A percentile compares a stretch with the other conserved stretches of the same genome.
Evolutionary conservation across 2,329 filamentous ascomycete genomes (phyloP).

Genomic region (Lasiodiplodia citricola): DNA sequence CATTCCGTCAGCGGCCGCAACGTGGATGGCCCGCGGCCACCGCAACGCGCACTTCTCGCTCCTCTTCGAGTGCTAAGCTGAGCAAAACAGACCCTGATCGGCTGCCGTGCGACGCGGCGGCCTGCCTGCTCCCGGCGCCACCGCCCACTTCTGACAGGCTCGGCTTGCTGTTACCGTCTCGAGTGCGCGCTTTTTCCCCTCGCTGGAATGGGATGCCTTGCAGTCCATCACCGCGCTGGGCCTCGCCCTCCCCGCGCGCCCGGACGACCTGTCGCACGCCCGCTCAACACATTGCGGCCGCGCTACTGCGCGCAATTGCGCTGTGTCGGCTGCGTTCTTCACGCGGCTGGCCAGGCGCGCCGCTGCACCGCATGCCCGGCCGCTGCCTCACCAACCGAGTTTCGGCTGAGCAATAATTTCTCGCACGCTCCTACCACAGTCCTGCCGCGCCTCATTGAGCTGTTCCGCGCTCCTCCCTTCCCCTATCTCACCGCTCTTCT

Average conservation of each 20-base stretch:
- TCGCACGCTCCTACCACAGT: conserved; percentile 3
- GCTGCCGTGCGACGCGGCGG: conserved; percentile 12
- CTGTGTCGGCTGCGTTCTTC: background rate
- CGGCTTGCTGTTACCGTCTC: conserved; percentile 10
- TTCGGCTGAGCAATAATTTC: conserved; percentile 23
- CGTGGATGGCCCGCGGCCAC: conserved; percentile 14
- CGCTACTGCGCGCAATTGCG: conserved; percentile 1
- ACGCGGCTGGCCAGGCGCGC: background rate
- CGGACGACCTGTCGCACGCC: conserved; percentile 15
- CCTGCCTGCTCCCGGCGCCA: conserved; percentile 2
- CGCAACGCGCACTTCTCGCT: background rate
- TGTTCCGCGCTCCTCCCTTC: conserved; percentile 5
- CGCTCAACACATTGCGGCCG: background rate
- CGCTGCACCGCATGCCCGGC: background rate
- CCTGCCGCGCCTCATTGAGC: conserved; percentile 8
- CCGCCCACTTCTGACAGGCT: conserved; percentile 9
- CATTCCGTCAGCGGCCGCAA: conserved; percentile 16
- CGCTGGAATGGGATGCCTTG: conserved; percentile 21
- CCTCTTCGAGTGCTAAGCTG: background rate
- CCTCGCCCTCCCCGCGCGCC: conserved; percentile 1
- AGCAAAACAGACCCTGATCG: conserved; percentile 20
- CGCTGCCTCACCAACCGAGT: conserved; percentile 11
- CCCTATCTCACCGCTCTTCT: conserved; percentile 23
- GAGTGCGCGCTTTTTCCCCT: conserved; percentile 23
- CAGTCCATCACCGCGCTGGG: background rate